phyloP scores from a whole-genome alignment of 192 early-diverging fungal species.

The Podila verticillata region DNA sequence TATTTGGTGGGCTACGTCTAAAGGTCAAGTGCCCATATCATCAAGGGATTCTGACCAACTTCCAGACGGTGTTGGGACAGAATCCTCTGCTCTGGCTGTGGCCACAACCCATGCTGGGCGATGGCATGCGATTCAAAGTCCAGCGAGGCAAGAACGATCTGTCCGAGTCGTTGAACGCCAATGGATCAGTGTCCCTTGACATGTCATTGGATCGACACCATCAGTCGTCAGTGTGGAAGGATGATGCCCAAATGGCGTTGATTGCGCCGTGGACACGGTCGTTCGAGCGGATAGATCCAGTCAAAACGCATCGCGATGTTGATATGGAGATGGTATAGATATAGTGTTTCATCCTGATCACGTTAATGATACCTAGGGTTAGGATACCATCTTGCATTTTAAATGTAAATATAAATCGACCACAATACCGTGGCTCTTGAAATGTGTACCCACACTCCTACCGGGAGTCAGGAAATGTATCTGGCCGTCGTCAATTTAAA shows the following conservation, averaged over 20 bases:
- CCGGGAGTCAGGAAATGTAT: too few species aligned
- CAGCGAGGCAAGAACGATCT: conserved; percentile 16
- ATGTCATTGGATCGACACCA: not conserved
- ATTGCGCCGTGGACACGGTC: conserved; percentile 1
- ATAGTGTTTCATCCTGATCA: not conserved
- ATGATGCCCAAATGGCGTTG: not conserved
- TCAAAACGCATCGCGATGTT: not conserved
- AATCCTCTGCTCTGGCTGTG: conserved; percentile 80
- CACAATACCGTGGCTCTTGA: too few species aligned
- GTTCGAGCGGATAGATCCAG: not conserved
- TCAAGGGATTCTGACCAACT: conserved; percentile 78
- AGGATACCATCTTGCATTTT: too few species aligned
- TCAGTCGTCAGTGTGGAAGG: not conserved
- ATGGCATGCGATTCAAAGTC: conserved; percentile 73
- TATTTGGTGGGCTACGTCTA: not conserved
- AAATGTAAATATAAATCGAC: too few species aligned
- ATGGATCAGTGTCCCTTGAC: not conserved
- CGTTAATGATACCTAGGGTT: too few species aligned
- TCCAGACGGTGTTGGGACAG: conserved; percentile 77
- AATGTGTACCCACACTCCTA: too few species aligned
- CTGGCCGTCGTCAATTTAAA: too few species aligned
- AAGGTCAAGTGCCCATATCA: conserved; percentile 84
- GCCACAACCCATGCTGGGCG: conserved; percentile 68
- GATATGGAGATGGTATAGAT: not conserved
- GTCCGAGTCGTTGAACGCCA: not conserved